Evolutionary conservation across 148 eudicot species (phyloP).

Genomic region (Camellia granthamiana): DNA sequence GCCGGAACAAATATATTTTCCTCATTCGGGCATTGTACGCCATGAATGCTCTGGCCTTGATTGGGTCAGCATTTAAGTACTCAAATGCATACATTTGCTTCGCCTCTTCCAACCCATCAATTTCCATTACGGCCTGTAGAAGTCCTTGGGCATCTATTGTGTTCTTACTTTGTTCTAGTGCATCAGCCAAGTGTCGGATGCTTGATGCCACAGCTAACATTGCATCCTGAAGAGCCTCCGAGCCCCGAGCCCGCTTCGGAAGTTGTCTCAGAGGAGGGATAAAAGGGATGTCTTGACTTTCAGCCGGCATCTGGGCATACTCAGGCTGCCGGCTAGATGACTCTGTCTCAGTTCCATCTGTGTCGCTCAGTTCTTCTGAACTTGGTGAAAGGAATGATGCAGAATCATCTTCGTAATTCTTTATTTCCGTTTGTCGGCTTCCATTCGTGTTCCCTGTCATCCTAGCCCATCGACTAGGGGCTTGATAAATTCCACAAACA

Average conservation of each 20-base stretch:
- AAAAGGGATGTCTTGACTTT: slow-evolving; percentile 13
- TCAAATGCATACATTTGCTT: slow-evolving; percentile 21
- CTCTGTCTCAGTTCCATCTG: slow-evolving; percentile 23
- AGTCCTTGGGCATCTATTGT: slow-evolving; percentile 14
- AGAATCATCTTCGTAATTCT: slow-evolving; percentile 17
- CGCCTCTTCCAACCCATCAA: slow-evolving; percentile 22
- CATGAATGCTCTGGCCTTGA: slow-evolving; percentile 24
- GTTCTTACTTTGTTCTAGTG: slow-evolving; percentile 16
- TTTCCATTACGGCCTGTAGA: slow-evolving; percentile 20
- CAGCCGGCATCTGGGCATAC: slow-evolving; percentile 15
- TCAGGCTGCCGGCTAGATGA: slow-evolving; percentile 15
- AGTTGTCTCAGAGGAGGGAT: slow-evolving; percentile 16
- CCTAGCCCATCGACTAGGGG: slow-evolving; percentile 24
- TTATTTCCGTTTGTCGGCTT: slow-evolving; percentile 8
- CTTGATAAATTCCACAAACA: slow-evolving; percentile 21
- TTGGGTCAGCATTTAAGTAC: slow-evolving; percentile 21
- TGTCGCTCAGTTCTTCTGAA: slow-evolving; percentile 17
- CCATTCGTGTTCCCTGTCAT: slow-evolving; percentile 19
- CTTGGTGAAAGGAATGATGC: slow-evolving; percentile 22
- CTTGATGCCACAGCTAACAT: slow-evolving; percentile 20
- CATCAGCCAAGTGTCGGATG: slow-evolving; percentile 23
- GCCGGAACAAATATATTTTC: slow-evolving; percentile 20
- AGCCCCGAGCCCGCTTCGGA: slow-evolving; percentile 13
- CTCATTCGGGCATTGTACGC: slow-evolving; percentile 16
- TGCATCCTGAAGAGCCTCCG: slow-evolving; percentile 18